These are phyloP conservation scores for Cylindrotheca fusiformis DNA, from an alignment of 108 stramenopile genomes.

Conservation along the genomic window DNA sequence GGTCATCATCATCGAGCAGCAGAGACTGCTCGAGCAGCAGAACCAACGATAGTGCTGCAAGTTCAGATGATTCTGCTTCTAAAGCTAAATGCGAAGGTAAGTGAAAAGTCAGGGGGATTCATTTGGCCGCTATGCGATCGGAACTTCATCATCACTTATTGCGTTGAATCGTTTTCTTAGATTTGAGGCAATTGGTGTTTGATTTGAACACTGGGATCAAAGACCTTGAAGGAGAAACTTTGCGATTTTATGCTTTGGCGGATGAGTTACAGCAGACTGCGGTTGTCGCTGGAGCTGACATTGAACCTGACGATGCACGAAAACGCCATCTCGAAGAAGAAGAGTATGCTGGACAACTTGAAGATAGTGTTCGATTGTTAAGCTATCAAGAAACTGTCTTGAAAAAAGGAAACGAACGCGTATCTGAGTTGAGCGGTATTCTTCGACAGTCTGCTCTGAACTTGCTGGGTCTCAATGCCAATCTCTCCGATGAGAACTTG, in stretches of 20 bases:
- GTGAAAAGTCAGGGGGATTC: too few relatives aligned
- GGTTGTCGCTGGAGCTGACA: not conserved
- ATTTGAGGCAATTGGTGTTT: not conserved
- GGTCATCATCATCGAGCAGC: too few relatives aligned
- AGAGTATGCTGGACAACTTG: not conserved
- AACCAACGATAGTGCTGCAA: not conserved
- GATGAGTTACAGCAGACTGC: not conserved
- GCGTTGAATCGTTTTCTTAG: too few relatives aligned
- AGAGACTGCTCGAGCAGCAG: too few relatives aligned
- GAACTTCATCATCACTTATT: too few relatives aligned
- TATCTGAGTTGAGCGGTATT: not conserved
- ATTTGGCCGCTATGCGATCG: too few relatives aligned
- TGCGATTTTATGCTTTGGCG: not conserved
- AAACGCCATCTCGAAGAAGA: not conserved
- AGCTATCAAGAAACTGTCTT: not conserved
- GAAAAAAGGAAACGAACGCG: not conserved
- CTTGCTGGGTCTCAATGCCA: not conserved
- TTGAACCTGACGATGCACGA: not conserved
- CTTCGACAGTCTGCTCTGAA: not conserved
- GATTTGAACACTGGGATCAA: not conserved
- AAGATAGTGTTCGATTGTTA: not conserved
- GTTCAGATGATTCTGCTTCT: not conserved
- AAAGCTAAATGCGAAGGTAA: not conserved
- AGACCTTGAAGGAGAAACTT: not conserved
- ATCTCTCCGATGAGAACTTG: not conserved